Percentiles rank a stretch among this genome's conserved stretches.
Evolutionary conservation across 2,329 filamentous ascomycete species (phyloP).

Genomic region (Septoria petroselini): DNA sequence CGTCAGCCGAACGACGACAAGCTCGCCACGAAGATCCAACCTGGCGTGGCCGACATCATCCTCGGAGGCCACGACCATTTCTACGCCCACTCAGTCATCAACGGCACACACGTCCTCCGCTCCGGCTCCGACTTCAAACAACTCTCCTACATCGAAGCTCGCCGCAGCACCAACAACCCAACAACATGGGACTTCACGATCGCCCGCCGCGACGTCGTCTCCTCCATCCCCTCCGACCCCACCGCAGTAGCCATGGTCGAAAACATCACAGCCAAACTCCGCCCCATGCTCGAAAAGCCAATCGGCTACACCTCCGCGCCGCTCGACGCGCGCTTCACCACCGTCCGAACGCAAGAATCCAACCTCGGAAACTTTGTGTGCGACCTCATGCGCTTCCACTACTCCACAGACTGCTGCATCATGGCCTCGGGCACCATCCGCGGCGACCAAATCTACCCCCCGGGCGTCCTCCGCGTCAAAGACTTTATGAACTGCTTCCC

Average conservation of each 20-base stretch:
- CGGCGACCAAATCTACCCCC: constrained; percentile 83
- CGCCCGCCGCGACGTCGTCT: constrained; percentile 50
- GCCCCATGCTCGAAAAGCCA: constrained; percentile 74
- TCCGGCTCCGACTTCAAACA: constrained; percentile 92
- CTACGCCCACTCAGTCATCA: constrained; percentile 73
- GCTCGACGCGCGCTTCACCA: constrained; percentile 81
- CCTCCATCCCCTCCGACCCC: constrained; percentile 62
- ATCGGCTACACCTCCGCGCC: constrained; percentile 79
- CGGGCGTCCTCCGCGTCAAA: constrained; percentile 71
- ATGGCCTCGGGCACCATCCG: constrained; percentile 85
- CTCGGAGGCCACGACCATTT: constrained; percentile 89
- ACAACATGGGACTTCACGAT: constrained; percentile 65
- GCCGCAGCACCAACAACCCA: constrained; percentile 57
- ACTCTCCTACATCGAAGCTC: constrained; percentile 79
- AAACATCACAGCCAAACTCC: constrained; percentile 68
- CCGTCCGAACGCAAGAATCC: constrained; percentile 71
- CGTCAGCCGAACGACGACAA: constrained; percentile 88
- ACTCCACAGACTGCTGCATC: constrained; percentile 74
- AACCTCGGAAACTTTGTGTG: constrained; percentile 90
- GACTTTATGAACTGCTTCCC: constrained; percentile 59
- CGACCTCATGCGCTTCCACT: constrained; percentile 83
- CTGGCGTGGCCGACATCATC: constrained; percentile 73
- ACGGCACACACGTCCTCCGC: constrained; percentile 77
- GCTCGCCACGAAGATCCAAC: constrained; percentile 67
- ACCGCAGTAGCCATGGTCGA: constrained; percentile 62